Conservation (phyloP, 192 early-diverging fungal genomes). For the Podila epigama region DNA sequence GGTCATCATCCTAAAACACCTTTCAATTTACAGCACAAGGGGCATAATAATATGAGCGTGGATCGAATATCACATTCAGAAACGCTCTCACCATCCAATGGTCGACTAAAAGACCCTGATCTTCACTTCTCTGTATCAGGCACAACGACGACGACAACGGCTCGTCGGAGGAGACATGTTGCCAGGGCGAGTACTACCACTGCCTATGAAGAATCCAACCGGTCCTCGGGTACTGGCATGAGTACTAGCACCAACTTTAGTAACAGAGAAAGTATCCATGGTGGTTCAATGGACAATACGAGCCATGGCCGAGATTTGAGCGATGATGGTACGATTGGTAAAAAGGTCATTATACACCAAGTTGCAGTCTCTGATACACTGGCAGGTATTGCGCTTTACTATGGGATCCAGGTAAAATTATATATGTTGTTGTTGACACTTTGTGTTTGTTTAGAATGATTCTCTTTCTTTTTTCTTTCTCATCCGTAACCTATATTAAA, state of each 20-base stretch:
- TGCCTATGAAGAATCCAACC: neutral
- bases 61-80: too few species aligned
- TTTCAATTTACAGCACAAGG: constrained; percentile 7
- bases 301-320: too few species aligned
- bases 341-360: constrained; percentile 52
- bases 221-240: neutral
- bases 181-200: too few species aligned
- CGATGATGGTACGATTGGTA: neutral
- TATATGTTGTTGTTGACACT: neutral
- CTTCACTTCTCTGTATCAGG: neutral
- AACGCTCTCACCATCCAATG: constrained; percentile 1
- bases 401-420: constrained; percentile 53
- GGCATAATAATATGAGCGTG: constrained; percentile 31
- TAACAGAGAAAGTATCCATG: neutral
- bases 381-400: constrained; percentile 57
- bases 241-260: neutral
- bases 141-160: too few species aligned
- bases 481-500: neutral
- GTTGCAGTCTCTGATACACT: constrained; percentile 52
- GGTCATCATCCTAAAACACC: neutral
- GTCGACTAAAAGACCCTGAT: neutral
- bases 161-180: neutral
- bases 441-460: neutral
- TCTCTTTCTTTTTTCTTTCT: neutral
- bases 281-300: neutral